These are phyloP conservation scores for Hypoxylon trugodes DNA, from an alignment of 495 filamentous ascomycete genomes.

Conservation along the genomic window DNA sequence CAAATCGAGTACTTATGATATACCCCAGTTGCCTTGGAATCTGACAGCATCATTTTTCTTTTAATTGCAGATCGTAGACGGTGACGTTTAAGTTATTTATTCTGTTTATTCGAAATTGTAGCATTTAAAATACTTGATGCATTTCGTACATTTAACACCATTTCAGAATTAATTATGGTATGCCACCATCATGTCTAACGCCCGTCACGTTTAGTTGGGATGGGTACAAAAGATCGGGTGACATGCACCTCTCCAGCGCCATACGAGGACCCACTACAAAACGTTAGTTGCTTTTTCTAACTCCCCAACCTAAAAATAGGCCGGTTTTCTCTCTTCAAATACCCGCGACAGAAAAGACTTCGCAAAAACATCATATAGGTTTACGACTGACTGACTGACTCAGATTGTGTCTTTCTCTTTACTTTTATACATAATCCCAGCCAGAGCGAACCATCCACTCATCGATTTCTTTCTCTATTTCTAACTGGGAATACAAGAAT, in stretches of 20 bases:
- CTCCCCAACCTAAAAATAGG: slow-evolving; percentile 30
- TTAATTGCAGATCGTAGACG: neutral
- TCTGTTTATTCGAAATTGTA: neutral
- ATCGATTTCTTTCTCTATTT: too few relatives aligned
- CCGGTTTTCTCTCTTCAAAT: slow-evolving; percentile 12
- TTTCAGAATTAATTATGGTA: neutral
- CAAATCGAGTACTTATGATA: slow-evolving; percentile 12
- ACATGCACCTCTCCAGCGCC: neutral
- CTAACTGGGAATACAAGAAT: too few relatives aligned
- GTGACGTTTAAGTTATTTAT: neutral
- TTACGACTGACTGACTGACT: neutral
- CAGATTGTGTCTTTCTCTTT: too few relatives aligned
- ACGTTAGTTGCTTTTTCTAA: slow-evolving; percentile 6
- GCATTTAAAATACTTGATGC: neutral
- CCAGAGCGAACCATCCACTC: too few relatives aligned
- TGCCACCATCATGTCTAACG: neutral
- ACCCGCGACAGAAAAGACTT: slow-evolving; percentile 1
- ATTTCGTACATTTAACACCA: neutral
- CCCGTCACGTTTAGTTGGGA: neutral
- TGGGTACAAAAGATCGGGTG: slow-evolving; percentile 10
- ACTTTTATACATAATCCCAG: too few relatives aligned
- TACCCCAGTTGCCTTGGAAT: slow-evolving; percentile 8
- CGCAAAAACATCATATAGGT: neutral
- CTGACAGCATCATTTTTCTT: slow-evolving; percentile 11
- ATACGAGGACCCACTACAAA: slow-evolving; percentile 7